These are phyloP conservation scores for Chalciporus pseudorubinellus DNA, from an alignment of 768 basidiomycete genomes.

Conservation along the genomic window DNA sequence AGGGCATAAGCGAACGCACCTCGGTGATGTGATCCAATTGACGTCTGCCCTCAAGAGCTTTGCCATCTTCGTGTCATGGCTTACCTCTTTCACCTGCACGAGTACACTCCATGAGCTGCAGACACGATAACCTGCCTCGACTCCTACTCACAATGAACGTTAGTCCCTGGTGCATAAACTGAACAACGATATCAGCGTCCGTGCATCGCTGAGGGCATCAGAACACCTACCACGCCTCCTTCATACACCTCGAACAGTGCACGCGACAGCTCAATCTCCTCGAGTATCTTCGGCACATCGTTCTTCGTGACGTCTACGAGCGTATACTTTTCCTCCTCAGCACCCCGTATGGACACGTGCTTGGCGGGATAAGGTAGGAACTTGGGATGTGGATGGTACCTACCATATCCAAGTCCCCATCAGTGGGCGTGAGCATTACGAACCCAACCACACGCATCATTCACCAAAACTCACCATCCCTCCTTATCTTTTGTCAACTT, in stretches of 20 bases:
- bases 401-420: no score
- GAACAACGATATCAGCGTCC: conserved; percentile 3
- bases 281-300: conserved; percentile 48
- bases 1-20: conserved; percentile 36
- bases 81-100: conserved; percentile 68
- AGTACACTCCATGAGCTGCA: conserved; percentile 1
- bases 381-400: conserved; percentile 82
- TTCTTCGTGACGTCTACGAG: conserved; percentile 61
- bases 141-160: conserved; percentile 64
- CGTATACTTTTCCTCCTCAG: conserved; percentile 74
- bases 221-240: conserved; percentile 67
- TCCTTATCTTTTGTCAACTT: conserved; percentile 68
- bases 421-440: not conserved
- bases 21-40: conserved; percentile 77
- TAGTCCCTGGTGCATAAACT: conserved; percentile 89
- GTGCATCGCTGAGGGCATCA: not conserved
- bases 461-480: conserved; percentile 58
- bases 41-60: conserved; percentile 72
- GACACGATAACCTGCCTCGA: not conserved
- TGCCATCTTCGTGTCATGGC: conserved; percentile 73
- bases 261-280: conserved; percentile 80
- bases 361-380: conserved; percentile 75
- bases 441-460: not conserved
- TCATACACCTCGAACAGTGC: conserved; percentile 89
- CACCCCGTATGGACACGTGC: conserved; percentile 72